These are phyloP conservation scores for Pseudoturritis turrita DNA, from an alignment of 345 rosid species.

Conservation along the genomic window DNA sequence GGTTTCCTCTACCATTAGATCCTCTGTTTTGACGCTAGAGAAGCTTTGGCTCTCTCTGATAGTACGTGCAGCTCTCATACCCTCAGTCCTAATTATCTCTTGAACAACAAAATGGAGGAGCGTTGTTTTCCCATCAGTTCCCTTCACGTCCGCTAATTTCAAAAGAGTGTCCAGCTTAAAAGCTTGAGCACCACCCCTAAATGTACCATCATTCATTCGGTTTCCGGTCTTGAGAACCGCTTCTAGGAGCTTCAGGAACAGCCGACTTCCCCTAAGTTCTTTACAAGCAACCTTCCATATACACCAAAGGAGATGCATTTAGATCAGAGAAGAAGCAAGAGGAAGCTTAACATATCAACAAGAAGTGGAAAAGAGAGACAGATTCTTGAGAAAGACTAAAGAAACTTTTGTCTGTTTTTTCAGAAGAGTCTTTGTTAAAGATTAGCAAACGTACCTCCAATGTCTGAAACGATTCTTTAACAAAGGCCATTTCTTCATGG, in stretches of 20 bases:
- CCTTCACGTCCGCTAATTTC: conserved; percentile 92
- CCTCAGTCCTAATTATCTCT: conserved; percentile 92
- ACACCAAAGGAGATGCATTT: conserved; percentile 3
- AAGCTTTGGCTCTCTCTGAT: conserved; percentile 64
- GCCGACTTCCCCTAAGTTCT: conserved; percentile 74
- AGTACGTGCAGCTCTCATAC: conserved; percentile 75
- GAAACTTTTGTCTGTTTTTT: not conserved
- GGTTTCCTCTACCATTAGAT: conserved; percentile 57
- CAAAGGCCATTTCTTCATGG: conserved; percentile 64
- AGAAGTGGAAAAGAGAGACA: not conserved
- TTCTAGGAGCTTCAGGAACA: conserved; percentile 93
- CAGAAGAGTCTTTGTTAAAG: conserved; percentile 7
- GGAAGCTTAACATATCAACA: not conserved
- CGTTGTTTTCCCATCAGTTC: conserved; percentile 93
- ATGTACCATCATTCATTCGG: conserved; percentile 97
- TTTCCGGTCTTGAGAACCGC: conserved; percentile 99
- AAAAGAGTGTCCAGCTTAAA: conserved; percentile 97
- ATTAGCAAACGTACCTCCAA: conserved; percentile 55
- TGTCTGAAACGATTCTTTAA: conserved; percentile 69
- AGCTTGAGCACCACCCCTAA: conserved; percentile 95
- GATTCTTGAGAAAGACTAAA: not conserved
- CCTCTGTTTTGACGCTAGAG: conserved; percentile 69
- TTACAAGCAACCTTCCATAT: conserved; percentile 72
- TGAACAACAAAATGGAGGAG: conserved; percentile 94
- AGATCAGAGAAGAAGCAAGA: not conserved